Evolutionary conservation across 495 filamentous ascomycete species (phyloP).

Genomic region (Aspergillus incahuasiensis): DNA sequence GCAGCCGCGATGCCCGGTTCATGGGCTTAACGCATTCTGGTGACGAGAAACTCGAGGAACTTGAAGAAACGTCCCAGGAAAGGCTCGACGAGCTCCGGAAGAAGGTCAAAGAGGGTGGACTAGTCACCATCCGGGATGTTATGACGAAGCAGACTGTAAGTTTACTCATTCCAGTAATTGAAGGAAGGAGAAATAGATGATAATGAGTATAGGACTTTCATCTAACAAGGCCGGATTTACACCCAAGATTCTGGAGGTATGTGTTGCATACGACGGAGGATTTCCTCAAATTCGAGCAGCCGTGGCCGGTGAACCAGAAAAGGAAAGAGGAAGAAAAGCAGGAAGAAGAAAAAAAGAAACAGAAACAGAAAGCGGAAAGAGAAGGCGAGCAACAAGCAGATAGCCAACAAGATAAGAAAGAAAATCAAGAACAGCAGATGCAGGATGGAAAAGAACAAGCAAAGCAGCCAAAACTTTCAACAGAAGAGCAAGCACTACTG

Average conservation of each 20-base stretch:
- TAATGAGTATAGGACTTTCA: slow-evolving; percentile 14
- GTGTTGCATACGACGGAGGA: slow-evolving; percentile 19
- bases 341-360: slow-evolving; percentile 7
- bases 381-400: background rate
- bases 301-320: slow-evolving; percentile 15
- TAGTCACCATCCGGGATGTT: slow-evolving; percentile 18
- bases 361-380: background rate
- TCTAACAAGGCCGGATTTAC: slow-evolving; percentile 12
- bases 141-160: slow-evolving; percentile 10
- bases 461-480: background rate
- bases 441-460: background rate
- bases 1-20: slow-evolving; percentile 11
- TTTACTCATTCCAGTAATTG: background rate
- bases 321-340: slow-evolving; percentile 5
- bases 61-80: slow-evolving; percentile 15
- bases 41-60: slow-evolving; percentile 9
- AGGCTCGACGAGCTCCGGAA: slow-evolving; percentile 18
- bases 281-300: slow-evolving; percentile 17
- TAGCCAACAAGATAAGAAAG: background rate
- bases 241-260: slow-evolving; percentile 17
- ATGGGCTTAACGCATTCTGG: slow-evolving; percentile 14
- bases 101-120: slow-evolving; percentile 13
- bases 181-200: background rate
- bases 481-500: slow-evolving; percentile 26
- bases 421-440: background rate